Evolutionary conservation across 1,139 yeast genomes (phyloP), one percentile per base, ranked within the genome.

Genomic region (Taphrina sp.): DNA sequence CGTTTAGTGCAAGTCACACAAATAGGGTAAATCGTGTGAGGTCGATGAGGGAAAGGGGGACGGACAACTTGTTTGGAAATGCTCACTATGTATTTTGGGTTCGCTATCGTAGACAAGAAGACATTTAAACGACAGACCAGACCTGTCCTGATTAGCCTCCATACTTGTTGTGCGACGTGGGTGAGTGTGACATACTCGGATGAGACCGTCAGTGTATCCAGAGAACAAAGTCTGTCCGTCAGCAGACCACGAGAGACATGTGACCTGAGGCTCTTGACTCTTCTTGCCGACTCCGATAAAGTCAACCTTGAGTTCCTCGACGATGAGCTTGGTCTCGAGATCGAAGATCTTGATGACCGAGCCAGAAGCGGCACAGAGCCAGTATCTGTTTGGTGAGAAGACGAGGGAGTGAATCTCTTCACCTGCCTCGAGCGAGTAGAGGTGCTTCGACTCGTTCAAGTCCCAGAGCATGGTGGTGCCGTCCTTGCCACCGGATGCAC

Each of bases 321-420:
- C 89, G 76, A 90, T 81, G 70, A 80, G 79, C 80, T 95, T 85
- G 80, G 87, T 92, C 80, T 89, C 95, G 76, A 92, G 85, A 84
- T 90, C 89, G 88, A 83, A 92, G 82, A 94, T 85, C 89, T 89
- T 90, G 81, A 94, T 88, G 73, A 96, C 94, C 68, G 96, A 79
- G 67, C 96, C 80, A 70, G 99, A 92, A 73, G 98, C 98, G 79
- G 97, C 98, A 75, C 96, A 94, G 76, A 94, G 87, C 98, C 98
- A 92, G 94, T 88, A 94, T 85, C 98, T 90, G 95, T 88, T 87
- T 79, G 99, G 98, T 75, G 98, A 90, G 95, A 92, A 94, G 71
- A 96, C 95, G 74, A 92, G 84, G 74, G 96, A 94, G 78, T 87
- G 88, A 70, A 94, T 92, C 82, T 92, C 98, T 73, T 92, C 94